Evolutionary conservation across 2,329 filamentous ascomycete species (phyloP), one percentile per base, ranked within the genome.

Genomic region (Drechslerella stenobrocha): DNA sequence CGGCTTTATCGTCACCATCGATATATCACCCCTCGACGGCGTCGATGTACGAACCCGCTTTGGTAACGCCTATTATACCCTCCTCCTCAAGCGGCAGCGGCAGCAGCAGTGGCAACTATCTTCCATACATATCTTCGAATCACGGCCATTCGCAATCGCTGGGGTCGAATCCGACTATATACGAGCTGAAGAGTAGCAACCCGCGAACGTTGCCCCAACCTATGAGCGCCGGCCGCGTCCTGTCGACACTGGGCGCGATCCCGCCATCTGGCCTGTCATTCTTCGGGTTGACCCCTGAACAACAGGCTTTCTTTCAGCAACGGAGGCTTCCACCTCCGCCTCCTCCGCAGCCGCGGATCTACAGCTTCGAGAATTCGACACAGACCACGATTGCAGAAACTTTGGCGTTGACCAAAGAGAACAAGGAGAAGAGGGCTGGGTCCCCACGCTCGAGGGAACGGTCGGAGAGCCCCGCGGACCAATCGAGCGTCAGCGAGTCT

Each of bases 351-450:
- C 61, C 61, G 35, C 32, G 61, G 15, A 35, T 66, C 32, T 66
- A 66, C n/a, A 66, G 53, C 30, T 66, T 66, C 13, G 61, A 66
- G 32, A 66, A 66, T 26, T 58, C 61, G n/a, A 66, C 61, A 8
- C 61, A 66, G 42, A 53, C 53, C 2, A 66, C 61, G 2, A 66
- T 66, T 6, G 61, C 61, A 5, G 53, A 66, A 35, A 66, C 61
- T n/a, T 28, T 66, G 15, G 53, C 52, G 0, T 22, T 53, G 13
- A 47, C 37, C 1, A 61, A 61, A 13, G 57, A 59, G 34, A 56
- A 64, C 46, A 64, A 52, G 30, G 46, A 59, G 42, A 59, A 59
- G 53, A 58, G 42, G 45, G 47, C 53, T 6, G 52, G 44, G 20
- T 66, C 61, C 26, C 47, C 40, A n/a, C 35, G 28, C 30, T 52